A percentile compares a stretch with the other conserved stretches of the same genome.
Evolutionary conservation across 768 basidiomycete species (phyloP).

Genomic region (Suillus americanus): DNA sequence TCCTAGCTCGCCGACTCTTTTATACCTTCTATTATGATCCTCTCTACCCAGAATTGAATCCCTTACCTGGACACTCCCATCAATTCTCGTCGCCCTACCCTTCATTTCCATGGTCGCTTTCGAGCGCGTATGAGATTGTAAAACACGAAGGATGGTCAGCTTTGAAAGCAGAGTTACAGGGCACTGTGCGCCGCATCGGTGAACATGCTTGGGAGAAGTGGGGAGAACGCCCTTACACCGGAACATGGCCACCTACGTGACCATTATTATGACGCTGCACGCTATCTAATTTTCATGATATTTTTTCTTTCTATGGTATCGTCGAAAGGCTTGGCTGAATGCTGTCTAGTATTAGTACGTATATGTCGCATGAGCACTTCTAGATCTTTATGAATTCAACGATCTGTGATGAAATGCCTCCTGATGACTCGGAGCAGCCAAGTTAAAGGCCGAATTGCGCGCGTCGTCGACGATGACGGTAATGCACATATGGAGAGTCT

Average conservation of each 20-base stretch:
- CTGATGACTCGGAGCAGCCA: not conserved
- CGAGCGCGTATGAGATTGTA: slow-evolving; percentile 38
- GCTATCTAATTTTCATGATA: slow-evolving; percentile 12
- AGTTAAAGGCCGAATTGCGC: too few relatives aligned
- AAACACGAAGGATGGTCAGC: slow-evolving; percentile 41
- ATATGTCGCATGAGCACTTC: not conserved
- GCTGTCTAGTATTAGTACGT: not conserved
- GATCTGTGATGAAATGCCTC: not conserved
- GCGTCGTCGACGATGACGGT: not conserved
- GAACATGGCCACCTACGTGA: slow-evolving; percentile 30
- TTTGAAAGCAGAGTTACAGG: slow-evolving; percentile 36
- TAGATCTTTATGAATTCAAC: not conserved
- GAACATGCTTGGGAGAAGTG: slow-evolving; percentile 44
- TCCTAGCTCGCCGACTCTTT: slow-evolving; percentile 54
- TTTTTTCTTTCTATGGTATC: not conserved
- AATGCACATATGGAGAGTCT: too few relatives aligned
- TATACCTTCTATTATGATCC: slow-evolving; percentile 79
- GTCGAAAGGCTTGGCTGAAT: not conserved
- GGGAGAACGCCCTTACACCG: slow-evolving; percentile 31
- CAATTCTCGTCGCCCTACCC: slow-evolving; percentile 32
- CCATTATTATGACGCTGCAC: slow-evolving; percentile 41
- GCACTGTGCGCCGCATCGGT: slow-evolving; percentile 38
- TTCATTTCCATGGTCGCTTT: slow-evolving; percentile 38
- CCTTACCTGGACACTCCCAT: slow-evolving; percentile 36
- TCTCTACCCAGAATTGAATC: slow-evolving; percentile 69